Evolutionary conservation across 2,329 filamentous ascomycete genomes (phyloP), one percentile per base, ranked within the genome.

Genomic region (Trichoderma guizhouense): DNA sequence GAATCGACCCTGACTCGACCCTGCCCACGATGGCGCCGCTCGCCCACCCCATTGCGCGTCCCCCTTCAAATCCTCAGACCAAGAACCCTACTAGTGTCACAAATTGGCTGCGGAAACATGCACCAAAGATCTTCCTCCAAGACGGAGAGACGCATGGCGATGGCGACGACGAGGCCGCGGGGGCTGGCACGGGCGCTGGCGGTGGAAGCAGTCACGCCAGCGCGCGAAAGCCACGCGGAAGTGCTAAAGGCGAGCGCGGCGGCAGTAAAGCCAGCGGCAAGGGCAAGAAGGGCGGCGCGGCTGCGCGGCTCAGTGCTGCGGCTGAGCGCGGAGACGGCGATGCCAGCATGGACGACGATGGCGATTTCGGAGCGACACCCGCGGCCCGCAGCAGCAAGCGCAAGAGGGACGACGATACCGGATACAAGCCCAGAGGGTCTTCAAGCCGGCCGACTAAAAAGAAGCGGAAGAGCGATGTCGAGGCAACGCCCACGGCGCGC

Each of bases 101-200:
- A 83, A 98, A 97, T 81, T 99, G 96, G 96, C 88, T 99, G 14
- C 89, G 93, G 74, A 91, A 93, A 79, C 88, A 97, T 81, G 91
- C 93, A 72, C 93, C 94, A 3, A 91, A 95, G 80, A 91, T 94
- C 63, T 95, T 97, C 83, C 83, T 97, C 24, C 92, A 97, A 79
- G 93, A 94, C 77, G 89, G 90, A 65, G 79, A 78, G 71, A 75
- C 75, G 21, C 80, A 81, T 53, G 80, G 82, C 26, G 81, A 82
- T 67, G 81, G 83, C 8, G 83, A 83, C 26, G 82, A 82, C 32
- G 79, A 83, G 65, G 79, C 77, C 21, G 78, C 76, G 6, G 74
- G 51, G 7, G 64, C 24, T 2, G 70, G 58, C 24, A 39, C 67
- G 21, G 71, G 53, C 6, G 15, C 53, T 7, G 71, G 53, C 12